Base-by-base conservation (phyloP, 148 eudicot genomes). In the Rhododendron simsii region DNA sequence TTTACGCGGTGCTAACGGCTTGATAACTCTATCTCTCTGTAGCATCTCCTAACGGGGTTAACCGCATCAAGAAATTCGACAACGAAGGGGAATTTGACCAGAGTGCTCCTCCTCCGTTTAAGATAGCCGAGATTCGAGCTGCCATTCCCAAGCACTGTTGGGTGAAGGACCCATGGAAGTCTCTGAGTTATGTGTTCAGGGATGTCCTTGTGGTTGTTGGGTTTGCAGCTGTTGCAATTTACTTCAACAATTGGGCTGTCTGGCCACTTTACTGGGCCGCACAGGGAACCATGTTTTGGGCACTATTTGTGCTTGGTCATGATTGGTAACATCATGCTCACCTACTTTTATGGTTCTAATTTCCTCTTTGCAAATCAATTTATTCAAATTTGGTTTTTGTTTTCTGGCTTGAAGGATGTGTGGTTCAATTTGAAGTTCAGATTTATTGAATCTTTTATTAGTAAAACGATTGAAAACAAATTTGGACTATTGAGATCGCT, bases 261-360 rank as follows among this genome's bases (percentile, higher is more conserved):
- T 89, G 89, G 89, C 87, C 85, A 44, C 7, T 89, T 79, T 89
- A 89, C 75, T 89, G 91, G 91, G 84, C 76, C 77, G 89, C 91
- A 7, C 91, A 89, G 67, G 91, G 91, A 23, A 89, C 91, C 4
- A 83, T 89, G 89, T 89, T 89, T 63, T 89, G 91, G 91, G 91
- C 91, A 30, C 18, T 89, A 30, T 89, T 89, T 89, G 91, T 89
- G 50, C 91, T 89, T 74, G 91, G 91, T 23, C 91, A 89, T 89
- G 91, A 89, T 69, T 89, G 91, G 91, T 89, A 87, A 82, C 39
- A 2, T 20, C 18, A 75, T 37, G 0, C 39, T 30, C 39, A 71
- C 7, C 6, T 28, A 71, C 76, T 67, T 67, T 67, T 26, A 10
- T n/a, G 55, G 73, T 65, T n/a, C 73, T 28, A 69, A 30, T 71